Evolutionary conservation across 2,329 filamentous ascomycete genomes (phyloP), one percentile per base, ranked within the genome.

Genomic region (Fusarium sp.): DNA sequence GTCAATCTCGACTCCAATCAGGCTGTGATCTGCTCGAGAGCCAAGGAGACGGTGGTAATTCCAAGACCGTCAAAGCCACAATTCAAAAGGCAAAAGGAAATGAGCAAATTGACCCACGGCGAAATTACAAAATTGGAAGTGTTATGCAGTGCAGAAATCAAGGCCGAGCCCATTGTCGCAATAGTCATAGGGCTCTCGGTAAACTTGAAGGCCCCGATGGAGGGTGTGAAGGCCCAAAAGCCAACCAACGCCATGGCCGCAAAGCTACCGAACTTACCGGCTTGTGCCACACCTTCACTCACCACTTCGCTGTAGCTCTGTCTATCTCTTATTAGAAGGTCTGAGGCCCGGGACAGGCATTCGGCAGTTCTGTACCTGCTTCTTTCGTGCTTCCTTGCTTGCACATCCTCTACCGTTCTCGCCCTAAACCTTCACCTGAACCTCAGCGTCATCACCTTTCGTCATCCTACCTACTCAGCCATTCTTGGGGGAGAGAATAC

Each of bases 291-390:
- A 60, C 42, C 42, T 42, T 19, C 10, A 55, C 51, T 38, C 33
- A 44, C 21, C 10, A 39, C 18, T 38, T 25, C 25, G 27, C n/a
- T 21, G n/a, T 16, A 52, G 49, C 33, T 39, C 49, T 51, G 19
- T 39, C 29, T 15, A 25, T 51, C 48, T 25, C 31, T 25, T 23
- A 25, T 35, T 35, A 35, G 48, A 15, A 35, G 48, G 57, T 44
- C 29, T 60, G 55, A 42, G 12, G 62, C 33, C 52, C 69, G 67
- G 70, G 56, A 57, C 42, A 48, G 33, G 48, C 23, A 55, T 63
- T 71, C 70, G 70, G 70, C 66, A 73, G 66, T 73, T 73, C 57
- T 39, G 54, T 63, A 60, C 66, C 70, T 73, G 58, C 70, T 72
- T 73, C 66, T 70, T 48, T 62, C 21, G 56, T 61, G 69, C 69